phyloP scores from a whole-genome alignment of 768 basidiomycete species.

The Cystoderma amianthinum region DNA sequence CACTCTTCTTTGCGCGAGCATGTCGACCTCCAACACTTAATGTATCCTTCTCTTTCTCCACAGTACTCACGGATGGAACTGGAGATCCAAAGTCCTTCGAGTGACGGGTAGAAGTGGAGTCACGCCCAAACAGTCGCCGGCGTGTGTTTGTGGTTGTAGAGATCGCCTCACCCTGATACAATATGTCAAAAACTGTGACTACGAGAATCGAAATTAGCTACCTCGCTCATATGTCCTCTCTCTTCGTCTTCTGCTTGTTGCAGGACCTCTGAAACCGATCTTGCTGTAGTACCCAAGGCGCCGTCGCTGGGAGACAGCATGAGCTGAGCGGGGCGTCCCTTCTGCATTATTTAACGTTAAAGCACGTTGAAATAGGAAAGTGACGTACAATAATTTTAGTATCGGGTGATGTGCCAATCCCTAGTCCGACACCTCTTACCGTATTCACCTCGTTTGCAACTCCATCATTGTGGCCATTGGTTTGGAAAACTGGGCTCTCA shows the following conservation, averaged over 20 bases:
- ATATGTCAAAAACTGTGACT: not conserved
- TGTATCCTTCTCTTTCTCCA: constrained; percentile 25
- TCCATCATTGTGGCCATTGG: too few species aligned
- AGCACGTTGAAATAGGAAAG: too few species aligned
- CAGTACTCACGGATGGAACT: constrained; percentile 19
- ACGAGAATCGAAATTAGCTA: constrained; percentile 15
- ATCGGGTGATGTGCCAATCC: too few species aligned
- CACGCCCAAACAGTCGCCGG: constrained; percentile 57
- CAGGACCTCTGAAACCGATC: constrained; percentile 21
- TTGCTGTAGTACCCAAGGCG: constrained; percentile 38
- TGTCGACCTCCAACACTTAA: constrained; percentile 27
- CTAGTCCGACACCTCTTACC: too few species aligned
- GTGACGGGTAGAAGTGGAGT: constrained; percentile 32
- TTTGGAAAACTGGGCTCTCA: too few species aligned
- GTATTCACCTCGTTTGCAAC: too few species aligned
- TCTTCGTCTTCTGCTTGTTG: constrained; percentile 44
- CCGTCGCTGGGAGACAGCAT: constrained; percentile 57
- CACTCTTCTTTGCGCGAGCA: constrained; percentile 40
- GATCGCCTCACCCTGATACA: constrained; percentile 42
- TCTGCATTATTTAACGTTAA: too few species aligned
- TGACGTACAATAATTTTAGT: too few species aligned
- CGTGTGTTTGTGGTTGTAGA: constrained; percentile 35
- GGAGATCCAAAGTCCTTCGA: constrained; percentile 15
- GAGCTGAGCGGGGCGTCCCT: constrained; percentile 44
- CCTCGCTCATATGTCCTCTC: constrained; percentile 57